Evolutionary conservation across 192 early-diverging fungal species (phyloP), one percentile per base, ranked within the genome.

Genomic region (Coemansia javaensis): DNA sequence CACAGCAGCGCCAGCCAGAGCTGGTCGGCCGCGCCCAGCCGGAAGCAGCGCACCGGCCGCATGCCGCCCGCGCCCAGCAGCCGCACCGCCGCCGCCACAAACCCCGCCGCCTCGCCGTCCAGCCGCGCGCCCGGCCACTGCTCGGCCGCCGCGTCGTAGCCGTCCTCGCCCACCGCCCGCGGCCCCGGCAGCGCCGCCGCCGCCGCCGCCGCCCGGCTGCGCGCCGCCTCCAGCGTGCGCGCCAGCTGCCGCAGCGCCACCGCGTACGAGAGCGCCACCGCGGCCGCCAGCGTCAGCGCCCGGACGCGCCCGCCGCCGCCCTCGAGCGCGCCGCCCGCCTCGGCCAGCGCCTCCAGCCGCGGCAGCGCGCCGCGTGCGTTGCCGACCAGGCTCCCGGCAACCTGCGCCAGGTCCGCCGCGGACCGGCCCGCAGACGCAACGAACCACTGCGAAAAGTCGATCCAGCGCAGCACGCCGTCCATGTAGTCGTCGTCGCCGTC

Each of bases 151-250:
- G 48, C 34, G 16, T 63, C 63, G 8, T 62, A n/a, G n/a, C n/a
- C 54, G 7, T 65, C 58, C n/a, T 60, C 52, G 32, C 55, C 63
- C 24, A 63, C 57, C 13, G 70, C 70, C n/a, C 38, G 52, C 5
- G 65, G 59, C 5, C 63, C 49, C 50, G 7, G 11, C 15, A 7
- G 40, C 46, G 6, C 32, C 42, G 28, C 13, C 63, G 63, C n/a
- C 36, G 50, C 7, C 56, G 58, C 3, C 63, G 44, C 49, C 5
- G 13, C 18, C 7, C 32, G 40, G 6, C 27, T 42, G 7, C 33
- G 32, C 5, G 31, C 30, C 11, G 55, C 24, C 16, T 35, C 43
- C 14, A 74, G 15, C 17, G 35, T 43, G 1, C 54, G 33, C 20
- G 70, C 53, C 17, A 66, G 20, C 36, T 74, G 70, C 34, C 56